Evolutionary conservation across 305 asterid species (phyloP).

Genomic region (Fraxinus xanthoxyloides): DNA sequence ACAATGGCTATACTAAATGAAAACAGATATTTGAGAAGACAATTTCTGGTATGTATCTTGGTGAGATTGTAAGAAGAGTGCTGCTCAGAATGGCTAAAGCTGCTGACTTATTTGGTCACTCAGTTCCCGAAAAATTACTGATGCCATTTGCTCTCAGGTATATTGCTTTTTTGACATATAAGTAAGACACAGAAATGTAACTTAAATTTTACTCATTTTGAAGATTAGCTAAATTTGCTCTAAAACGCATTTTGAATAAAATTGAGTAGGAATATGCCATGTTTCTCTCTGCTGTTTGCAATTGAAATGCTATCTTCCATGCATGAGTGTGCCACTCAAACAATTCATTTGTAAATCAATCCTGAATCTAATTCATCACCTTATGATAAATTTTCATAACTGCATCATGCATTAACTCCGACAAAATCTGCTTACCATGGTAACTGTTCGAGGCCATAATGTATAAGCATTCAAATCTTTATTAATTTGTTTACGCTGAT

Average conservation of each 20-base stretch:
- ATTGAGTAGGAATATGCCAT: not conserved
- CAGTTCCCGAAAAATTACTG: constrained; percentile 48
- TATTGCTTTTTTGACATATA: not conserved
- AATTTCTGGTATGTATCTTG: constrained; percentile 80
- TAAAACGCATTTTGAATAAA: not conserved
- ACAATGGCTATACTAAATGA: constrained; percentile 10
- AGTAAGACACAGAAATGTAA: not conserved
- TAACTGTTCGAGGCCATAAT: not conserved
- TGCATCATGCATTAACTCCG: not conserved
- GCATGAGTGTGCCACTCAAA: not conserved
- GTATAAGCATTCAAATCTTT: not conserved
- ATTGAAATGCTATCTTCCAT: not conserved
- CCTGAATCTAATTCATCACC: not conserved
- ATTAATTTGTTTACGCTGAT: not conserved
- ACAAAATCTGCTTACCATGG: not conserved
- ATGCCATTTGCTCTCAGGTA: constrained; percentile 62
- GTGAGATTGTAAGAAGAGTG: constrained; percentile 72
- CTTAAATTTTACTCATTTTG: not conserved
- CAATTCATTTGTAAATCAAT: not conserved
- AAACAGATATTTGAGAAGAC: constrained; percentile 73
- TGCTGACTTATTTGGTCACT: constrained; percentile 48
- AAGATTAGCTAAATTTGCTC: not conserved
- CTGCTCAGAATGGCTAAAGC: constrained; percentile 57
- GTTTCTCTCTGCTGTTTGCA: not conserved
- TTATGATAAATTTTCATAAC: not conserved